Conservation (phyloP, 1,284 basidiomycete genomes). For the Trametes sp. region DNA sequence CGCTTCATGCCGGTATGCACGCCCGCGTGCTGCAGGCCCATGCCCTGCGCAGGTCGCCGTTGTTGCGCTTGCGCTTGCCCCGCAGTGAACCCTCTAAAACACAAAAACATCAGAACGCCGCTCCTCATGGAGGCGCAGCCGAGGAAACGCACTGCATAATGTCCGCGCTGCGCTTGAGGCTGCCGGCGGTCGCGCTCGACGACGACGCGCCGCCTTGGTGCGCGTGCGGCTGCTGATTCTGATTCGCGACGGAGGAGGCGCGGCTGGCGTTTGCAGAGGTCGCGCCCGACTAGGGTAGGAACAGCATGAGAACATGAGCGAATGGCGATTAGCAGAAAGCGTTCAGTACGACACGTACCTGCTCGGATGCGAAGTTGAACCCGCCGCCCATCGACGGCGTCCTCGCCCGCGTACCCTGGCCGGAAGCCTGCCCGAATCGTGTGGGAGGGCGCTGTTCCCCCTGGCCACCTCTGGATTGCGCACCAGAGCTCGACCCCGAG, state of each 20-base stretch:
- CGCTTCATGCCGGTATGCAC: not conserved
- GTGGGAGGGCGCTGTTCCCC: slow-evolving; percentile 5
- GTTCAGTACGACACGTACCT: slow-evolving; percentile 33
- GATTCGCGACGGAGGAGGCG: not conserved
- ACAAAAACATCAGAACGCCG: not conserved
- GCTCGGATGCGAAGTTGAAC: slow-evolving; percentile 59
- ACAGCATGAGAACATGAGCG: not conserved
- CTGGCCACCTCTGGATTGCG: not conserved
- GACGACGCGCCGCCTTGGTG: not conserved
- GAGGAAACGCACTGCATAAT: slow-evolving; percentile 47
- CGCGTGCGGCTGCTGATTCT: not conserved
- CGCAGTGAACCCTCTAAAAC: slow-evolving; percentile 7
- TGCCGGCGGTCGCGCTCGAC: slow-evolving; percentile 12
- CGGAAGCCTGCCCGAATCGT: slow-evolving; percentile 22
- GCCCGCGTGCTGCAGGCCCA: slow-evolving; percentile 51
- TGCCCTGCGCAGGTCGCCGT: slow-evolving; percentile 47
- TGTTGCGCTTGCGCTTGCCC: slow-evolving; percentile 20
- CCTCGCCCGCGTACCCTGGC: slow-evolving; percentile 23
- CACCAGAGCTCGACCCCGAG: not conserved
- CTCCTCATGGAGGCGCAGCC: not conserved
- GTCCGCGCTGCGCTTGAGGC: slow-evolving; percentile 49
- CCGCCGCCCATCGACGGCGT: slow-evolving; percentile 59
- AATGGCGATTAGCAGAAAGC: not conserved
- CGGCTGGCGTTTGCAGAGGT: not conserved
- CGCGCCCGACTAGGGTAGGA: not conserved